phyloP scores from a whole-genome alignment of 169 alveolate species.

The Plasmodium gaboni region DNA sequence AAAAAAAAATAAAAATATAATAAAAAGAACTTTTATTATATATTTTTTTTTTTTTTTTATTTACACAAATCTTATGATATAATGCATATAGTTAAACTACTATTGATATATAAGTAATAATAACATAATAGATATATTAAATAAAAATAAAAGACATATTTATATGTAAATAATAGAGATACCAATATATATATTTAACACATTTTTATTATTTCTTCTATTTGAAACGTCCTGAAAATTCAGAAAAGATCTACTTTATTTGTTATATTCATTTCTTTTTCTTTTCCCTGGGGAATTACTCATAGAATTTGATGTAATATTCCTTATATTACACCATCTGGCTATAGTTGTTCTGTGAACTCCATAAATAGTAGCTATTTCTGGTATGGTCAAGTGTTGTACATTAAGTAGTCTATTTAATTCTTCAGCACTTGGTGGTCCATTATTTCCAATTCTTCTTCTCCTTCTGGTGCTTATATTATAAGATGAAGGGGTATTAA shows the following conservation, averaged over 20 bases:
- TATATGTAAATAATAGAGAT: background rate
- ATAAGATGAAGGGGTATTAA: conserved; percentile 11
- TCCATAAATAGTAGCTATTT: conserved; percentile 72
- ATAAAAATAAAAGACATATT: no score
- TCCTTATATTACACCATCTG: conserved; percentile 73
- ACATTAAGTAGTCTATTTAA: conserved; percentile 47
- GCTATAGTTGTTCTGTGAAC: conserved; percentile 77
- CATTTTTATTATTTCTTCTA: background rate
- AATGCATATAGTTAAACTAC: no score
- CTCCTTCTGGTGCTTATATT: conserved; percentile 11
- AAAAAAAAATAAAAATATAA: no score
- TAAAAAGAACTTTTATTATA: no score
- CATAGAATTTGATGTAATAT: conserved; percentile 41
- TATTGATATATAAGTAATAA: no score
- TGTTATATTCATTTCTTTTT: background rate
- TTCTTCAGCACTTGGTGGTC: conserved; percentile 75
- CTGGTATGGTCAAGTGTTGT: conserved; percentile 66
- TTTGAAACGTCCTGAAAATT: background rate
- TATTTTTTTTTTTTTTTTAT: no score
- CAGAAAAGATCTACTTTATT: background rate
- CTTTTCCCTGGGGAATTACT: conserved; percentile 35
- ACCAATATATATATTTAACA: background rate
- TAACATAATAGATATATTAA: no score
- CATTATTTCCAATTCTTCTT: conserved; percentile 32
- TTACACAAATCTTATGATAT: no score